Conservation (phyloP, 352 stramenopile genomes). For the Peronospora destructor region DNA sequence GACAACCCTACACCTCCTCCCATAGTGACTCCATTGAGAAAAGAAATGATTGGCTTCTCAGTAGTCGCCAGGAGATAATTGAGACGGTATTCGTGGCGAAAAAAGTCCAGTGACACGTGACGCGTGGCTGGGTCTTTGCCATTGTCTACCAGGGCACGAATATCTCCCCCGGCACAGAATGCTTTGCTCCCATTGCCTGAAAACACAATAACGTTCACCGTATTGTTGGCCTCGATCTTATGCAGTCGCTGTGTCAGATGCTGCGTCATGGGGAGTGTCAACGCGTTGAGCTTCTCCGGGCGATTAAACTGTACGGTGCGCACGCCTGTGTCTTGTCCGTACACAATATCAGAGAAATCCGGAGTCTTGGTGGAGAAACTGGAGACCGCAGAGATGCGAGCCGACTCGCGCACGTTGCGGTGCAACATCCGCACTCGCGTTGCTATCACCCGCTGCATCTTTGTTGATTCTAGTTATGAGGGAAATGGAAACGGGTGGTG, state of each 20-base stretch:
- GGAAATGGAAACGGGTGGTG: slow-evolving; percentile 23
- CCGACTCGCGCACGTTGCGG: slow-evolving; percentile 33
- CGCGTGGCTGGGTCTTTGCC: slow-evolving; percentile 62
- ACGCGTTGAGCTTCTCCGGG: slow-evolving; percentile 87
- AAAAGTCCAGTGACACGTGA: slow-evolving; percentile 86
- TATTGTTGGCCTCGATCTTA: slow-evolving; percentile 72
- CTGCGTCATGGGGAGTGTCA: slow-evolving; percentile 89
- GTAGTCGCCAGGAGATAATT: slow-evolving; percentile 87
- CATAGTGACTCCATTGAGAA: slow-evolving; percentile 98
- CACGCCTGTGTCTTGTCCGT: slow-evolving; percentile 69
- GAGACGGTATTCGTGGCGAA: slow-evolving; percentile 93
- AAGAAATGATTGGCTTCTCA: slow-evolving; percentile 85
- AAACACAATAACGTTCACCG: slow-evolving; percentile 79
- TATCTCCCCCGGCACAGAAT: slow-evolving; percentile 95
- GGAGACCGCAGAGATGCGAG: background rate
- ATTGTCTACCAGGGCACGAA: slow-evolving; percentile 86
- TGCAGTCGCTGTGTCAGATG: slow-evolving; percentile 84
- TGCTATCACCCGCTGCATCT: slow-evolving; percentile 43
- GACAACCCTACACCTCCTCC: slow-evolving; percentile 96
- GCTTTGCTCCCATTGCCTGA: slow-evolving; percentile 71
- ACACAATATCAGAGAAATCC: slow-evolving; percentile 65
- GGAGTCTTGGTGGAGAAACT: slow-evolving; percentile 35
- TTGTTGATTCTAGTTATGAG: slow-evolving; percentile 9
- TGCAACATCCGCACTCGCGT: slow-evolving; percentile 55
- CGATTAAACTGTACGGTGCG: slow-evolving; percentile 88